phyloP scores from a whole-genome alignment of 2,329 filamentous ascomycete genomes.

The Malbranchea zuffiana region DNA sequence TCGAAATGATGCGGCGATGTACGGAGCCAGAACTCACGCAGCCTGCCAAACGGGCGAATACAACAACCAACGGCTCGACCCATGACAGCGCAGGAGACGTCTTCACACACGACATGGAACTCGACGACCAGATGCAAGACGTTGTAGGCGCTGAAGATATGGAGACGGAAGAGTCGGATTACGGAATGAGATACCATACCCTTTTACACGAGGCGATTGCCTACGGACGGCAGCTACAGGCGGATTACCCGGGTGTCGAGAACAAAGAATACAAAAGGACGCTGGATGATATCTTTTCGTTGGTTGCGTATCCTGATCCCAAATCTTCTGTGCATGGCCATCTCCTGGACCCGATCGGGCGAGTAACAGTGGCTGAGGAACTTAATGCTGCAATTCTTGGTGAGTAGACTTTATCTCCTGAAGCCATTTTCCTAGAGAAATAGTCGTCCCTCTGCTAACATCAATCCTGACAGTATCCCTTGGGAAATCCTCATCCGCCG shows the following conservation, averaged over 20 bases:
- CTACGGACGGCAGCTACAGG: conserved; percentile 68
- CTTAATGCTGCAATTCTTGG: conserved; percentile 85
- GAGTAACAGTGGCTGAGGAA: conserved; percentile 77
- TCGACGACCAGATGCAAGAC: conserved; percentile 41
- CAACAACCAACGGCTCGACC: conserved; percentile 16
- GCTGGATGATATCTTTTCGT: conserved; percentile 73
- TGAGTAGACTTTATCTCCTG: conserved; percentile 47
- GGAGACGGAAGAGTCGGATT: conserved; percentile 43
- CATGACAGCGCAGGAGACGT: conserved; percentile 26
- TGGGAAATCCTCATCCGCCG: conserved; percentile 77
- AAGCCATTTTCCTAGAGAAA: conserved; percentile 6
- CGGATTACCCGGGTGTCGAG: conserved; percentile 64
- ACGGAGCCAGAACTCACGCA: conserved; percentile 50
- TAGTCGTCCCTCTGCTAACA: conserved; percentile 10
- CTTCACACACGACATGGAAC: conserved; percentile 46
- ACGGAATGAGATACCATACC: conserved; percentile 32
- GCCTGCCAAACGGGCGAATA: conserved; percentile 30
- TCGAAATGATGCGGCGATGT: conserved; percentile 78
- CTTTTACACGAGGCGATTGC: conserved; percentile 59
- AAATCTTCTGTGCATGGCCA: conserved; percentile 65
- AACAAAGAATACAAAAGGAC: conserved; percentile 60
- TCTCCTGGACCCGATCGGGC: conserved; percentile 62
- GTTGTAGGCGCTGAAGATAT: conserved; percentile 35
- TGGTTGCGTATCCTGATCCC: conserved; percentile 79
- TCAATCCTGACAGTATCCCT: conserved; percentile 58